Percentiles rank a stretch among this genome's conserved stretches.
These are phyloP conservation scores for Xanthoconium stramineum DNA, from an alignment of 768 basidiomycete species.

Conservation along the genomic window DNA sequence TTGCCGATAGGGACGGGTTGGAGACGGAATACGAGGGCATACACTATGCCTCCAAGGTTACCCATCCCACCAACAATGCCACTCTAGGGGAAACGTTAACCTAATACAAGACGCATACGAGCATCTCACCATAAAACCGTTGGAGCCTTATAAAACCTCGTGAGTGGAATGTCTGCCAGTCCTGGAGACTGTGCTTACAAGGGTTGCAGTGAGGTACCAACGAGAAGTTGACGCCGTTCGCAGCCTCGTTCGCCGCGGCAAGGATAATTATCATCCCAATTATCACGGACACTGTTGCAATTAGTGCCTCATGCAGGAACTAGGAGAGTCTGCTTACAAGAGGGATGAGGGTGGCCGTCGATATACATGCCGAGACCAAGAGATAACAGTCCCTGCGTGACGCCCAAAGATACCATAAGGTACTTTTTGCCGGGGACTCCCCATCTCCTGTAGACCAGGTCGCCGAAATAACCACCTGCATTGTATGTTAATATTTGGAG, in stretches of 20 bases:
- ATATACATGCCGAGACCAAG: conserved; percentile 40
- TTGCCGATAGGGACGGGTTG: conserved; percentile 3
- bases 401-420: background rate
- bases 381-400: background rate
- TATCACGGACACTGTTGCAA: background rate
- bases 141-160: background rate
- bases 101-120: no score
- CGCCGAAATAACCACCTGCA: conserved; percentile 2
- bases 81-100: conserved; percentile 10
- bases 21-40: conserved; percentile 36
- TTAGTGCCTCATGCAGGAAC: background rate
- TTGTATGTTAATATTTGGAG: background rate
- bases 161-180: background rate
- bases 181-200: background rate
- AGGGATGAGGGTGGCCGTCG: conserved; percentile 18
- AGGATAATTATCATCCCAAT: background rate
- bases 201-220: conserved; percentile 6
- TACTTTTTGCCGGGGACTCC: conserved; percentile 5
- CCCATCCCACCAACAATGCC: conserved; percentile 40
- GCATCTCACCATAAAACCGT: conserved; percentile 27
- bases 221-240: conserved; percentile 1
- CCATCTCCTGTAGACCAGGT: conserved; percentile 2
- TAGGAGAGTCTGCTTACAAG: conserved; percentile 11
- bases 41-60: conserved; percentile 46
- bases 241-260: background rate